Evolutionary conservation across 2,329 filamentous ascomycete species (phyloP).

Genomic region (Fusarium pininemorale): DNA sequence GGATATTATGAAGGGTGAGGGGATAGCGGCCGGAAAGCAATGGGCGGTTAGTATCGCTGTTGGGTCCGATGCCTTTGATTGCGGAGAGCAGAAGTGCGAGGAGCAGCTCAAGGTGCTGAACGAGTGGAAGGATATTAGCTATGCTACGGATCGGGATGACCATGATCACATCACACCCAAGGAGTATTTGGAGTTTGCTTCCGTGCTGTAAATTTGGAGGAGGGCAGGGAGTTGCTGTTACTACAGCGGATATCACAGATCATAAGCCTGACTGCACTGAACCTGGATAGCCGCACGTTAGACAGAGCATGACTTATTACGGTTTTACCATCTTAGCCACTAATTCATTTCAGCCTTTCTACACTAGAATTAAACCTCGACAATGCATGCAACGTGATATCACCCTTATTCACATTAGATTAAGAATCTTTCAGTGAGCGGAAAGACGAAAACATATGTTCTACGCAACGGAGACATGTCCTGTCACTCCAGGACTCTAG

Average conservation of each 20-base stretch:
- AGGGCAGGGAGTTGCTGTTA: rapidly evolving
- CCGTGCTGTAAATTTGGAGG: background rate
- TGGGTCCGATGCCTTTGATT: background rate
- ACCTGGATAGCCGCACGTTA: no score
- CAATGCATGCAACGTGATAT: no score
- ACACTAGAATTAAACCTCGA: rapidly evolving
- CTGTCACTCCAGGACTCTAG: no score
- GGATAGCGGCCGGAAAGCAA: background rate
- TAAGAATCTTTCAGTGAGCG: rapidly evolving
- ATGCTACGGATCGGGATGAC: background rate
- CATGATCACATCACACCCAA: background rate
- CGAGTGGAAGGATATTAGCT: background rate
- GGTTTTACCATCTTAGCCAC: no score
- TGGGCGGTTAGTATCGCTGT: background rate
- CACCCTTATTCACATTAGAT: no score
- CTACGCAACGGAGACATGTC: no score
- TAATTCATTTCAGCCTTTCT: no score
- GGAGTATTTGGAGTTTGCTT: background rate
- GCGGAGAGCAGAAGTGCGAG: background rate
- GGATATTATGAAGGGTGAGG: background rate
- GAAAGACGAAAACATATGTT: rapidly evolving
- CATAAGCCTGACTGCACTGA: rapidly evolving
- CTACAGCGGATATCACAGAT: rapidly evolving
- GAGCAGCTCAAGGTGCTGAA: background rate
- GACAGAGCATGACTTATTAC: no score